Conservation (phyloP, 2,329 filamentous ascomycete species). For the Cercospora sp. region DNA sequence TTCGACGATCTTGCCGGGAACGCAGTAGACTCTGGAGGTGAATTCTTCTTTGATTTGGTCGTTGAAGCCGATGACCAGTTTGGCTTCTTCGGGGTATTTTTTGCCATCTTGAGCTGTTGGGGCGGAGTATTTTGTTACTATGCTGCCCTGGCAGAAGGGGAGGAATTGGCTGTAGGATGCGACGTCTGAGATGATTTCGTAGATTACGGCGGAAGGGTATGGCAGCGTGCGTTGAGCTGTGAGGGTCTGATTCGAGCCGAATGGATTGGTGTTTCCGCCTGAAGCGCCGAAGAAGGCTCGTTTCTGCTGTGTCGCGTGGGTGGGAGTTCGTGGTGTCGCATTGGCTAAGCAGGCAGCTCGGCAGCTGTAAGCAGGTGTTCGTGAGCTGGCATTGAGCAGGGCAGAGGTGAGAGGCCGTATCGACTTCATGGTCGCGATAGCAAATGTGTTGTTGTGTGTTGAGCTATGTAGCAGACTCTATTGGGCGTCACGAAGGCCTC, state of each 20-base stretch:
- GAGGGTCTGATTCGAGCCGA: constrained; percentile 66
- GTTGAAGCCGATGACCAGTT: constrained; percentile 82
- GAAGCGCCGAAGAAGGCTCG: constrained; percentile 41
- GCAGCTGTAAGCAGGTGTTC: constrained; percentile 15
- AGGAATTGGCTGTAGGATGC: constrained; percentile 81
- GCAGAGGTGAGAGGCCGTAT: constrained; percentile 30
- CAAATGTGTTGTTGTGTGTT: not conserved
- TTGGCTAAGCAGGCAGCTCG: constrained; percentile 22
- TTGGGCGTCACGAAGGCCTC: not conserved
- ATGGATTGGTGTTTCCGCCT: constrained; percentile 43
- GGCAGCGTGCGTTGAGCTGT: constrained; percentile 74
- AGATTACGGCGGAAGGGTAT: constrained; percentile 70
- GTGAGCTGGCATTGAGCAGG: constrained; percentile 24
- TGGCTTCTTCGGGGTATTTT: constrained; percentile 70
- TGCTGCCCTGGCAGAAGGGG: constrained; percentile 81
- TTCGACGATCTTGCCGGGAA: constrained; percentile 71
- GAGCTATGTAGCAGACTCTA: constrained; percentile 5
- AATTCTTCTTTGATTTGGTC: constrained; percentile 80
- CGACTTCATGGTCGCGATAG: constrained; percentile 31
- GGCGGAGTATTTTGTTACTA: constrained; percentile 71
- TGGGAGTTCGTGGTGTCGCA: constrained; percentile 15
- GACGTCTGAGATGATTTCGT: constrained; percentile 84
- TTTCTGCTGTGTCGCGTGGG: constrained; percentile 27
- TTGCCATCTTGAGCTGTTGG: constrained; percentile 48
- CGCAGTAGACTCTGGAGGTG: constrained; percentile 74